Percentiles rank a stretch among this genome's conserved stretches.
Conservation (phyloP, 441 rosid species). For the Adansonia gregorii region DNA sequence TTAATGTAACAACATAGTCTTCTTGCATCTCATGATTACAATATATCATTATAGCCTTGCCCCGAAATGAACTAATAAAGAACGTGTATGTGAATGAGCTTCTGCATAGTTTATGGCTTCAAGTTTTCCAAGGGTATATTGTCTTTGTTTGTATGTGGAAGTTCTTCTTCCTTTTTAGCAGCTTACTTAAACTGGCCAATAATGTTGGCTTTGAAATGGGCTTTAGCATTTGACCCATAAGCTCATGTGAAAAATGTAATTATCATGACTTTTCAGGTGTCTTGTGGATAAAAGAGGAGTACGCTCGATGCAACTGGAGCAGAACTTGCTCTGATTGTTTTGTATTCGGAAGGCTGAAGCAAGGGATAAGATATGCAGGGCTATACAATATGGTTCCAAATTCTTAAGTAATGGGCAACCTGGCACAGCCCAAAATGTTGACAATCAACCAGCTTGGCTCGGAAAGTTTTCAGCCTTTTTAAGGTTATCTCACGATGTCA, state of each 20-base stretch:
- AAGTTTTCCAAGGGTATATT: background rate
- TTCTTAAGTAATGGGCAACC: constrained; percentile 84
- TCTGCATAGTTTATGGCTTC: background rate
- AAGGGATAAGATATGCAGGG: constrained; percentile 97
- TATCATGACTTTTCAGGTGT: constrained; percentile 27
- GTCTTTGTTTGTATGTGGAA: background rate
- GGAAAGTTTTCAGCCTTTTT: constrained; percentile 95
- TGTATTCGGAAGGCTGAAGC: constrained; percentile 97
- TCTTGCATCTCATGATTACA: background rate
- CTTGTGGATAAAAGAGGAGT: constrained; percentile 58
- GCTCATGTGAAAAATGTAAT: background rate
- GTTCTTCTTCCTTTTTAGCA: background rate
- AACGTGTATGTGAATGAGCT: background rate
- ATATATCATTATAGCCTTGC: background rate
- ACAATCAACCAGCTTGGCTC: constrained; percentile 91
- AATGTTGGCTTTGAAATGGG: constrained; percentile 5
- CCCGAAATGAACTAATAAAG: background rate
- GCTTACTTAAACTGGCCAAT: background rate
- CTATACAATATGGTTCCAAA: constrained; percentile 95
- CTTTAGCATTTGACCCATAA: constrained; percentile 13
- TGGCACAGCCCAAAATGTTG: constrained; percentile 94
- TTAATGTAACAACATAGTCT: background rate
- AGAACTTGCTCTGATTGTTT: constrained; percentile 78
- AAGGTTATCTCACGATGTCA: constrained; percentile 52
- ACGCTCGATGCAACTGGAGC: constrained; percentile 86